Base-by-base conservation (phyloP, 352 stramenopile genomes). In the Pythium dissotocum region DNA sequence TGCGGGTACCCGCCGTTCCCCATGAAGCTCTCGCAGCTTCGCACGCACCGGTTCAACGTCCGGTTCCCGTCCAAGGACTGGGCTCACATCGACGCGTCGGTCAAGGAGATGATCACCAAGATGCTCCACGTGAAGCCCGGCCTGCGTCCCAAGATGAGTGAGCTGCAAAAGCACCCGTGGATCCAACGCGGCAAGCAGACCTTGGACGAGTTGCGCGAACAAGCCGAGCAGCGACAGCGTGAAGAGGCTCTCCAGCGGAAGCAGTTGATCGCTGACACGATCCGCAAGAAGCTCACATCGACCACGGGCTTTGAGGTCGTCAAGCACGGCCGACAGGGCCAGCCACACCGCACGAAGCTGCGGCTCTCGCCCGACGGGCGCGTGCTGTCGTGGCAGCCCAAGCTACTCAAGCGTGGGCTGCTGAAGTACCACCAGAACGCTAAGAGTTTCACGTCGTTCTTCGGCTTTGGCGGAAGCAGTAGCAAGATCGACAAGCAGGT, bases 1-100 rank as follows among this genome's bases (percentile, higher is more conserved):
- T 94, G 87, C 30, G 89, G 89, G 1, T 96, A 96, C 61, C 88
- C 88, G 0, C 89, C 89, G 35, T 97, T 97, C 69, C 88, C 87
- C 0, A 93, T 95, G 87, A 95, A 94, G 67, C 82, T 95, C 33
- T 80, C 85, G 4, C 87, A 95, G 65, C 65, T 95, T 26, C 87
- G 87, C 16, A 90, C 78, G 8, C 87, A 95, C 63, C 79, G 80
- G 0, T 95, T 95, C 73, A 85, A 94, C 56, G 85, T 94, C 35
- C 80, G 83, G 14, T 95, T 91, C 57, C 87, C 86, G 14, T 88
- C 84, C 6, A 94, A 94, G 36, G 87, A 95, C 56, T 95, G 87
- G 87, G 64, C 72, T 52, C 62, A 77, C 14, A 76, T 95, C 32
- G 76, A 87, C 6, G 53, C 79, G 4, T 71, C 79, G 18, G 79